Percentiles rank a stretch among this genome's conserved stretches.
These are phyloP conservation scores for Peniophora sp. DNA, from an alignment of 1,284 basidiomycete genomes.

Conservation along the genomic window DNA sequence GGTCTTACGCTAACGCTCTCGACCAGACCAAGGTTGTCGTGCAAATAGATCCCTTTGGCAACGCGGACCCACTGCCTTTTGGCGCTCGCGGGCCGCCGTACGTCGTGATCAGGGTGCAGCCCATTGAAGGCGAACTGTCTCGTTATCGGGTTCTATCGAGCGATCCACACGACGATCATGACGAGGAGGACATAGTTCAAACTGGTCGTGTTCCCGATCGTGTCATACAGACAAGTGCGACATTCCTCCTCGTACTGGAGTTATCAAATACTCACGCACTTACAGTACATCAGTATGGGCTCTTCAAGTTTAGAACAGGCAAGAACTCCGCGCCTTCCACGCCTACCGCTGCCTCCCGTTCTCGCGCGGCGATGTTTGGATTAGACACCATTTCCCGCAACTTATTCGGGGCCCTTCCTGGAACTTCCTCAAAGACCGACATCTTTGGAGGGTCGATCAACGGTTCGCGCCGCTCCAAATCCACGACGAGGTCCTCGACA, in stretches of 20 bases:
- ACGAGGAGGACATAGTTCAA: conserved; percentile 79
- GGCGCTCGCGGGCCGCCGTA: conserved; percentile 62
- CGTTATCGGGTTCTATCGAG: conserved; percentile 68
- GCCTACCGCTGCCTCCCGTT: conserved; percentile 59
- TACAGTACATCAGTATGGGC: conserved; percentile 76
- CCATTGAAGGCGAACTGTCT: conserved; percentile 74
- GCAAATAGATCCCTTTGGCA: conserved; percentile 70
- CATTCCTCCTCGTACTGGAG: conserved; percentile 8
- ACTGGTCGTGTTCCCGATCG: conserved; percentile 62
- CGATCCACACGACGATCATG: conserved; percentile 56
- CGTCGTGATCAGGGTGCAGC: conserved; percentile 68
- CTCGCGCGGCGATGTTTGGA: conserved; percentile 75
- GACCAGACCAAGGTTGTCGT: conserved; percentile 79
- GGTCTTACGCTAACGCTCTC: conserved; percentile 2
- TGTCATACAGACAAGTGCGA: conserved; percentile 73
- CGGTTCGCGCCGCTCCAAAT: conserved; percentile 56
- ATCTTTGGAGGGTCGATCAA: conserved; percentile 64
- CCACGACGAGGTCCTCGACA: conserved; percentile 62
- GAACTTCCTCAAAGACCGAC: conserved; percentile 49
- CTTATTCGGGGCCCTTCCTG: conserved; percentile 58
- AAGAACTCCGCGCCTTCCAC: conserved; percentile 73
- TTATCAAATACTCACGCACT: conserved; percentile 5
- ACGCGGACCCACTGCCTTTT: conserved; percentile 70
- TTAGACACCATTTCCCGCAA: conserved; percentile 79
- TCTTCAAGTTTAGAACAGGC: conserved; percentile 78